Evolutionary conservation across 208 protist genomes (phyloP), one percentile per base, ranked within the genome.

Genomic region (Wallacemonas sp.): DNA sequence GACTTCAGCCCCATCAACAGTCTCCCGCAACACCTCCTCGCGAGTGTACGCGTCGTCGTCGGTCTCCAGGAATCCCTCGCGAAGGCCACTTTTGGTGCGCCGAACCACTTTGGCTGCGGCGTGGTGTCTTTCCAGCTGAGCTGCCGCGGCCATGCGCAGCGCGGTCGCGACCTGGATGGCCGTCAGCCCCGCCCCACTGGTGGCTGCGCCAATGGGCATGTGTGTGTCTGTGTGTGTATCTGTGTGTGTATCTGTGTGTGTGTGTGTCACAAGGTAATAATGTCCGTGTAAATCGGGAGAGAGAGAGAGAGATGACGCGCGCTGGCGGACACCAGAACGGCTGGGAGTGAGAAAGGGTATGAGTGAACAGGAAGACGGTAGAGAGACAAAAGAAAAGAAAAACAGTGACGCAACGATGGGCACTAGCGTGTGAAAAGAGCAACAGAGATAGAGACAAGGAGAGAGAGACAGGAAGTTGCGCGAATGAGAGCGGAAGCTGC

Each of bases 111-210:
- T 17, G 3, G 56, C 2, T 19, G 56, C 62, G 9, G 69, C 75
- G 1, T 24, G 24, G 11, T 72, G 64, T 11, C 68, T 47, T 32
- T 78, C 52, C 44, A 78, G 48, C 38, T 80, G 74, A 1, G 57
- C 44, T 2, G 16, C 49, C 9, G 71, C 72, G 21, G 72, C 54
- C 11, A 61, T 64, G 11, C 61, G 61, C 24, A 94, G 58, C 2
- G 88, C 87, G 5, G 54, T 75, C 9, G 78, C 76, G 9, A 93
- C 85, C 61, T 95, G 85, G 24, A 74, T 29, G 19, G 68, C 81
- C 24, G 87, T 90, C 16, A 95, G 68, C 1, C 87, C 84, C 1
- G 63, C 65, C 8, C 90, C 90, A 34, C 90, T 95, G 5, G 87
- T 95, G 19, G 90, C 76, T 1, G 86, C 76, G 24, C 73, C 61